Evolutionary conservation across 371 early-diverging fungal genomes (phyloP), one percentile per base, ranked within the genome.

Genomic region (Zychaea mexicana): DNA sequence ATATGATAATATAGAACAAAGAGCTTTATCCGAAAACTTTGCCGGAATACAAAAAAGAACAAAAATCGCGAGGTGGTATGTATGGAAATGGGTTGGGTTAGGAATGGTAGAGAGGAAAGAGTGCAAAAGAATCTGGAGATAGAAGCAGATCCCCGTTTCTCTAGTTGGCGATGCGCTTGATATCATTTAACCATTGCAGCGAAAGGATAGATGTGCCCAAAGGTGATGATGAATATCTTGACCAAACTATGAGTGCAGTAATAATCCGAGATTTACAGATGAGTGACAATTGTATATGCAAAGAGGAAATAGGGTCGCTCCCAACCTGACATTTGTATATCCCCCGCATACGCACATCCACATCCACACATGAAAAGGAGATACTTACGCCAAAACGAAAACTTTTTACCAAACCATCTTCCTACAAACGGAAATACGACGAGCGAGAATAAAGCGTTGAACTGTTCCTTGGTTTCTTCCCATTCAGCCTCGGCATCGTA

Each of bases 381-480:
- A 22, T 32, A 61, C 72, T 72, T 79, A 85, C 87, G 56, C 84
- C 84, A 85, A 65, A 83, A 83, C 5, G 85, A 81, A 26, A 82
- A 68, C 62, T 85, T 87, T 52, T 80, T 84, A 27, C 87, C 87
- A 9, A 87, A 58, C 82, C 82, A 87, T 60, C 77, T 76, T n/a
- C 87, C 87, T 27, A 82, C 72, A 73, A 70, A 83, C 3, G 87
- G 87, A 26, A 87, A 83, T 49, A 87, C 74, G 19, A 87, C 87
- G 2, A 87, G 70, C 10, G 87, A 84, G 54, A 85, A 77, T 21
- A 87, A 64, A 13, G 81, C 72, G n/a, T 70, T 74, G 12, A 82
- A 65, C 55, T 87, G 87, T 46, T 80, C 77, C 69, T 84, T 83
- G 65, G 78, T 85, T 71, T 87, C 87, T 67, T 87, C 85, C 87